Conservation (phyloP, 192 early-diverging fungal genomes). For the Coemansia sp. region DNA sequence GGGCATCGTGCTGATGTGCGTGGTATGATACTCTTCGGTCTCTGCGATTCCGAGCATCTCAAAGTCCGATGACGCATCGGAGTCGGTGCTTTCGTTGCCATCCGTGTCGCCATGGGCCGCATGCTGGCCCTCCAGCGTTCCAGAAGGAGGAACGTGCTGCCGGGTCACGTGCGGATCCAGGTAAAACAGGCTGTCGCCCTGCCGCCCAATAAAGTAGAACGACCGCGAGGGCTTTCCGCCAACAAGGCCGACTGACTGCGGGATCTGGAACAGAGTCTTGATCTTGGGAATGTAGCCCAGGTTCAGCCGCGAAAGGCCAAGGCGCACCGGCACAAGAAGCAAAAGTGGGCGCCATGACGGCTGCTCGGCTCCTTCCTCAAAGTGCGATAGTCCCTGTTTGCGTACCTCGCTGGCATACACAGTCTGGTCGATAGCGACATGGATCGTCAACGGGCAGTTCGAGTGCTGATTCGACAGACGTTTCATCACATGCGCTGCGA, state of each 20-base stretch:
- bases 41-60: slow-evolving; percentile 42
- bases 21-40: slow-evolving; percentile 51
- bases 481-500: slow-evolving; percentile 56
- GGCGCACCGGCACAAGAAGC: slow-evolving; percentile 56
- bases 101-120: not conserved
- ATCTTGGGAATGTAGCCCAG: slow-evolving; percentile 51
- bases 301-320: slow-evolving; percentile 51
- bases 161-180: slow-evolving; percentile 57
- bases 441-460: slow-evolving; percentile 47
- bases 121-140: slow-evolving; percentile 18
- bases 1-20: slow-evolving; percentile 50
- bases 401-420: slow-evolving; percentile 53
- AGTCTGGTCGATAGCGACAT: slow-evolving; percentile 56
- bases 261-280: slow-evolving; percentile 54
- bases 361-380: slow-evolving; percentile 19
- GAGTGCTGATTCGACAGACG: slow-evolving; percentile 49
- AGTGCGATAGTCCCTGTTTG: slow-evolving; percentile 33
- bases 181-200: slow-evolving; percentile 55
- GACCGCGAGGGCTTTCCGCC: slow-evolving; percentile 56
- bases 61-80: slow-evolving; percentile 46
- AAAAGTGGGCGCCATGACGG: slow-evolving; percentile 43
- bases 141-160: slow-evolving; percentile 37
- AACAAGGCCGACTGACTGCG: slow-evolving; percentile 55
- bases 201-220: slow-evolving; percentile 54
- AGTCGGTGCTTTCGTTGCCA: slow-evolving; percentile 34